These are phyloP conservation scores for Brettanomyces anomalus DNA, from an alignment of 805 yeast genomes.

Conservation along the genomic window DNA sequence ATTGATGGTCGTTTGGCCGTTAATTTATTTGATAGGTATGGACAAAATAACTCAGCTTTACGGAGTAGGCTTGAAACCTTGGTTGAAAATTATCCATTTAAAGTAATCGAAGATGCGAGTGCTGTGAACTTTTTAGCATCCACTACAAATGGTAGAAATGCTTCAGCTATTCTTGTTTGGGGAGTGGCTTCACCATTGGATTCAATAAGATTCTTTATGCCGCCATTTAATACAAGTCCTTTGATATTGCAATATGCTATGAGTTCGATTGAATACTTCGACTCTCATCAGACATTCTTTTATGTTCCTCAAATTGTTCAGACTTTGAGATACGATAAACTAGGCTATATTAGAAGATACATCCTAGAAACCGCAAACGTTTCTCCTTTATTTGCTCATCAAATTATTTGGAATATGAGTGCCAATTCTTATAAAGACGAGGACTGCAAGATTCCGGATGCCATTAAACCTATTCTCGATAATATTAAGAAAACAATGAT, in stretches of 20 bases:
- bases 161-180: conserved; percentile 43
- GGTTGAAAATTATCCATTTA: conserved; percentile 48
- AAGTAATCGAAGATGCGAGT: conserved; percentile 45
- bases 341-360: conserved; percentile 82
- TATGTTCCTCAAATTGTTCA: conserved; percentile 98
- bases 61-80: conserved; percentile 34
- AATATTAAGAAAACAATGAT: conserved; percentile 59
- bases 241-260: conserved; percentile 76
- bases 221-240: conserved; percentile 59
- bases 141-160: conserved; percentile 3
- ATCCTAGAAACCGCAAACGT: conserved; percentile 89
- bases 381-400: conserved; percentile 90
- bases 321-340: conserved; percentile 68
- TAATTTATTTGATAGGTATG: conserved; percentile 53
- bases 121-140: conserved; percentile 47
- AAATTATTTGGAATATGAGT: conserved; percentile 94
- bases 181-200: conserved; percentile 71
- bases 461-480: conserved; percentile 76
- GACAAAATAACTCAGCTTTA: conserved; percentile 21
- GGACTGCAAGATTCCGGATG: conserved; percentile 71
- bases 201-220: conserved; percentile 74
- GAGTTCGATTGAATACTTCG: conserved; percentile 82
- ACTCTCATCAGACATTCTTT: conserved; percentile 81
- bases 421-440: conserved; percentile 92
- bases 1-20: conserved; percentile 69